Conservation (phyloP, 208 protist genomes). For the Leishmania arabica region DNA sequence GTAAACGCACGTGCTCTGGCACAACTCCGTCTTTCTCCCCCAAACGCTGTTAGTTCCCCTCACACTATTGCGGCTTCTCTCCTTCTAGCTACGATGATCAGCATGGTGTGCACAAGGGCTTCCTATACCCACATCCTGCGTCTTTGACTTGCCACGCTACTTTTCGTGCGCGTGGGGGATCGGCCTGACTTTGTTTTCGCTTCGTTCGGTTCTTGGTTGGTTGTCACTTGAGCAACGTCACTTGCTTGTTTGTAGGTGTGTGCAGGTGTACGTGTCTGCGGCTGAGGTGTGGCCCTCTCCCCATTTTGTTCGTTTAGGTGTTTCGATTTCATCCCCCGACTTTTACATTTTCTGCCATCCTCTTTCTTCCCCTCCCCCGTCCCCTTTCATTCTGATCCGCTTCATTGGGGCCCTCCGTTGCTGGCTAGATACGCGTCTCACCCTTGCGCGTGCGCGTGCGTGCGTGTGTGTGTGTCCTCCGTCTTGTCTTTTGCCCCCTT, state of each 20-base stretch:
- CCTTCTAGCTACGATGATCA: not conserved
- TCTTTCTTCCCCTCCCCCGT: not conserved
- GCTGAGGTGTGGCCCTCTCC: too few species aligned
- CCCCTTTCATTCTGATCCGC: not conserved
- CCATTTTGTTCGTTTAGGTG: too few species aligned
- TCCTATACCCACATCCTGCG: not conserved
- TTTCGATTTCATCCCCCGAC: not conserved
- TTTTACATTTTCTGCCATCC: not conserved
- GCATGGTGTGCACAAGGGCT: not conserved
- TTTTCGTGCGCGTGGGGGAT: not conserved
- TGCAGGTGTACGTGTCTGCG: too few species aligned
- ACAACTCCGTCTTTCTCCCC: not conserved
- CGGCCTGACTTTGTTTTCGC: too few species aligned
- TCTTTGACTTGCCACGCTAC: not conserved
- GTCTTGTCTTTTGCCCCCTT: conserved; percentile 16
- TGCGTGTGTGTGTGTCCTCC: not conserved
- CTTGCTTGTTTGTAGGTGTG: not conserved
- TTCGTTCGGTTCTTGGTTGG: not conserved
- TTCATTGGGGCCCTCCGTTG: not conserved
- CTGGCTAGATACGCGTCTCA: not conserved
- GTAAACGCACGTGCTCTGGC: not conserved
- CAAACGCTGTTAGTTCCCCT: not conserved
- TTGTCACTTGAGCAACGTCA: not conserved
- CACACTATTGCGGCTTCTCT: not conserved
- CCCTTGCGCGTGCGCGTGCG: not conserved